A percentile compares a stretch with the other conserved stretches of the same genome.
phyloP scores from a whole-genome alignment of 108 stramenopile genomes.

The Cyclotella distinguenda region DNA sequence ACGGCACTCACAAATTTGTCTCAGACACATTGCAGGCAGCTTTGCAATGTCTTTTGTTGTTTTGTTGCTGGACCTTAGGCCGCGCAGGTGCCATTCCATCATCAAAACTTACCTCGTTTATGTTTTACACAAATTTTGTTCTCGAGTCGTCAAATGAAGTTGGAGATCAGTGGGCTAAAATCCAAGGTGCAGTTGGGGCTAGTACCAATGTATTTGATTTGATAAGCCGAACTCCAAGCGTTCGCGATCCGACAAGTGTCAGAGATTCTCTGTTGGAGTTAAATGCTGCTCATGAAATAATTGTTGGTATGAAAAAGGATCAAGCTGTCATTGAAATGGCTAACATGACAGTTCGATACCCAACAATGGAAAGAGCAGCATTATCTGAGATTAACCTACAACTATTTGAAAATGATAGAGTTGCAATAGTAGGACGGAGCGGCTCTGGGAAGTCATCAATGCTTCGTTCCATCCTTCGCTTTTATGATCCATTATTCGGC shows the following conservation, averaged over 20 bases:
- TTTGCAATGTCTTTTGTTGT: conserved; percentile 60
- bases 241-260: conserved; percentile 59
- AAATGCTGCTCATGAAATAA: conserved; percentile 27
- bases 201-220: conserved; percentile 83
- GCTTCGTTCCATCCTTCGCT: conserved; percentile 82
- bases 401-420: conserved; percentile 85
- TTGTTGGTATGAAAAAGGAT: conserved; percentile 14
- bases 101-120: conserved; percentile 70
- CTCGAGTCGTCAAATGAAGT: conserved; percentile 82
- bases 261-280: conserved; percentile 37
- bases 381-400: conserved; percentile 62
- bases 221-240: conserved; percentile 62
- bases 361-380: conserved; percentile 73
- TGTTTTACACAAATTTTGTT: conserved; percentile 84
- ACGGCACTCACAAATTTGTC: conserved; percentile 79
- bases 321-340: conserved; percentile 59
- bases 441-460: conserved; percentile 94
- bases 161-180: conserved; percentile 87
- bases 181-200: conserved; percentile 80
- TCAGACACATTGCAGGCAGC: conserved; percentile 70
- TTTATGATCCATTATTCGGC: conserved; percentile 93
- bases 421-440: conserved; percentile 91
- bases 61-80: conserved; percentile 70
- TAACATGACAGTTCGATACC: conserved; percentile 64
- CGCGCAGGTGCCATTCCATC: conserved; percentile 62